Base-by-base conservation (phyloP, 345 rosid genomes). In the Microthlaspi erraticum region DNA sequence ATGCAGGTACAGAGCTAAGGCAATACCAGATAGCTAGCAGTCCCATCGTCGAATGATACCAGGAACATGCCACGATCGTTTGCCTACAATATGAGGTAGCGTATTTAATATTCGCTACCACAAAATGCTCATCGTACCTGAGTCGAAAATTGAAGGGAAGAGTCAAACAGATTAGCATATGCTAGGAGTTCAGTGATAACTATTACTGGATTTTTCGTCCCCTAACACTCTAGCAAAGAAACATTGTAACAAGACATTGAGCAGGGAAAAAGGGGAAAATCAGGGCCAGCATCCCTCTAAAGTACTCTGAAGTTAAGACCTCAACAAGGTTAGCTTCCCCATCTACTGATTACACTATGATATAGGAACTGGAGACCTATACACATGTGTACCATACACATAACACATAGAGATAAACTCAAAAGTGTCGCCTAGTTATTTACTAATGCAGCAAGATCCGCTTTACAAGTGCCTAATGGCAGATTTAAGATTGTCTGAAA, bases 51-150 rank as follows among this genome's bases (percentile, higher is more conserved):
- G 60, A 91, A 94, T n/a, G 98, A 80, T 20, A 94, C 92, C 17
- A 91, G 87, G 86, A 81, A 94, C 42, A 91, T 83, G 23, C 85
- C 81, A 13, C 87, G 87, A 66, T 89, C 95, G n/a, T 76, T 86
- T 85, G 20, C 81, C 88, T 64, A 64, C 59, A 55, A 20, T 16
- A 68, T 32, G 50, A 53, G 23, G 66, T 66, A 46, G 69, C 34
- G 64, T 36, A 5, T 38, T 73, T 48, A 78, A 94, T 89, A 57
- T 87, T 50, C 12, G 84, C 96, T 9, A 83, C 63, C 31, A 87
- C 93, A 70, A 85, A 92, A 74, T 89, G 93, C 74, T 92, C 99
- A 13, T 86, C 67, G 14, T 81, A 80, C 88, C 99, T 94, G 87
- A 33, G 55, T 64, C 81, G 60, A 26, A 66, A 38, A 73, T 74